Evolutionary conservation across 805 yeast species (phyloP), one percentile per base, ranked within the genome.

Genomic region (Ogataea siamensis): DNA sequence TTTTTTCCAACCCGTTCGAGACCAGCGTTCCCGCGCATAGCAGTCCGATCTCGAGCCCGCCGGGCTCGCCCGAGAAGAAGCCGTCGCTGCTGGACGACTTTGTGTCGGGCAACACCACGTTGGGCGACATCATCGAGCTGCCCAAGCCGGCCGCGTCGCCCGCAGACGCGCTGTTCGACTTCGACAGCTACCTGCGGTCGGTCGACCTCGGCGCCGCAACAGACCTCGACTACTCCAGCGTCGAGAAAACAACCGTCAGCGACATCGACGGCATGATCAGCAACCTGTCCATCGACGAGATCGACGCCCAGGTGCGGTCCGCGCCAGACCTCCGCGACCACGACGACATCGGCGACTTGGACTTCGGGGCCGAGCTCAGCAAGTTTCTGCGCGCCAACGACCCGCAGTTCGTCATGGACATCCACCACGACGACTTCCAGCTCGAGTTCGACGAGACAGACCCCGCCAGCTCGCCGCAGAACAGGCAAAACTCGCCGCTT

Each of bases 291-390:
- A 50, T 65, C 24, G 58, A 54, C 20, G 66, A 58, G 31, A 39
- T 69, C 18, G 74, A 70, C 45, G 40, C 49, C 18, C 68, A 64
- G 48, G 55, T 58, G 16, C 54, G 64, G 42, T 52, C 60, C 3
- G 47, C 45, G 29, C 39, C 42, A 6, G 37, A 39, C 21, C 37
- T 45, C 17, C 46, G 45, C 17, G 49, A 48, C 23, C 26, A 42
- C 16, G 47, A 45, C 12, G 41, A 35, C 22, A 40, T 47, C 7
- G 50, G 40, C 5, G 50, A 46, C 20, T 39, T 46, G 32, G 49
- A 49, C 32, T 47, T 51, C 34, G 50, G 49, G 4, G 35, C 42
- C 10, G 58, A 51, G 38, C 34, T 49, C 40, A 43, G 40, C 28
- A 27, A 44, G n/a, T 43, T 51, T 11, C 39, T 50, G 18, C 45